A percentile compares a stretch with the other conserved stretches of the same genome.
Evolutionary conservation across 192 early-diverging fungal species (phyloP).

Genomic region (Coemansia sp.): DNA sequence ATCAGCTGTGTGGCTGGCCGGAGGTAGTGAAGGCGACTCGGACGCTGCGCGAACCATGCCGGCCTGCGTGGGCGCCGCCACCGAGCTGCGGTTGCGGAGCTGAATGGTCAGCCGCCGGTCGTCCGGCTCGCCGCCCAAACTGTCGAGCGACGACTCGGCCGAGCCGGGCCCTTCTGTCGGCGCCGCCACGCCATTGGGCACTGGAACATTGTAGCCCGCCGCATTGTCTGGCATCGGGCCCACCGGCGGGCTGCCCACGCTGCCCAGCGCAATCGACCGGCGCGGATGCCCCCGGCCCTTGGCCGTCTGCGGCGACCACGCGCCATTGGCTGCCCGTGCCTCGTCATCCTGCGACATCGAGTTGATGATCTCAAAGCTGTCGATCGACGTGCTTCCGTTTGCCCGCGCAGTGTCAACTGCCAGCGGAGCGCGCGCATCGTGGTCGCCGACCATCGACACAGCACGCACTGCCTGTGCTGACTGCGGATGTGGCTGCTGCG

Average conservation of each 20-base stretch:
- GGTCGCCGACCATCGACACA: constrained; percentile 34
- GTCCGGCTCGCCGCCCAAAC: constrained; percentile 18
- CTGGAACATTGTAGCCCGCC: background rate
- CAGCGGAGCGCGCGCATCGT: background rate
- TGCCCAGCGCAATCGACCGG: constrained; percentile 33
- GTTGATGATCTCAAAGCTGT: constrained; percentile 46
- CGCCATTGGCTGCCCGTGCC: background rate
- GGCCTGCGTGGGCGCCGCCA: constrained; percentile 8
- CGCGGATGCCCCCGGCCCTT: constrained; percentile 27
- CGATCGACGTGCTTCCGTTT: constrained; percentile 18
- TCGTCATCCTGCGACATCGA: constrained; percentile 14
- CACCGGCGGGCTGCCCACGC: constrained; percentile 9
- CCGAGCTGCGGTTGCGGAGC: constrained; percentile 48
- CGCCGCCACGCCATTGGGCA: background rate
- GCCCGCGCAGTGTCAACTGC: constrained; percentile 8
- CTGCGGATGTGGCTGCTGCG: constrained; percentile 17
- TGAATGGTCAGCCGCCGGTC: constrained; percentile 54
- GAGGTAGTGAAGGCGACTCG: background rate
- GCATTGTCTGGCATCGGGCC: constrained; percentile 2
- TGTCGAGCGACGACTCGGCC: constrained; percentile 9
- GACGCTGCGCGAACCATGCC: constrained; percentile 4
- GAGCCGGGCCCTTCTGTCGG: background rate
- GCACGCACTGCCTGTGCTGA: constrained; percentile 13
- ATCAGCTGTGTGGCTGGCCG: background rate
- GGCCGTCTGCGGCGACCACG: constrained; percentile 23